These are phyloP conservation scores for Globisporangium viniferum DNA, from an alignment of 352 stramenopile genomes.

Conservation along the genomic window DNA sequence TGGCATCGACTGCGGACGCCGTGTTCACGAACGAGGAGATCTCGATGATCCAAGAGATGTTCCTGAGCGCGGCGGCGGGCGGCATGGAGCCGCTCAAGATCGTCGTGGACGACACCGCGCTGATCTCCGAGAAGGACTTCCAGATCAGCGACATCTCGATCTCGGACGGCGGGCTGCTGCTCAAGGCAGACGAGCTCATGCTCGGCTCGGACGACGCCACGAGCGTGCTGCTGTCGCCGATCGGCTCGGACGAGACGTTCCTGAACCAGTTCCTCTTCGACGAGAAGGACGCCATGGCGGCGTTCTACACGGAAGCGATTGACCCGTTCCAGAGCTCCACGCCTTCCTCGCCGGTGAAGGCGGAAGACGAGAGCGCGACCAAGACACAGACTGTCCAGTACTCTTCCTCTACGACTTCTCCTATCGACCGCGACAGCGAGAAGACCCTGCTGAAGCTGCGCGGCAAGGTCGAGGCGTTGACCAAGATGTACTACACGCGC, in stretches of 20 bases:
- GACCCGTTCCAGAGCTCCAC: slow-evolving; percentile 46
- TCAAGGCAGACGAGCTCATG: slow-evolving; percentile 22
- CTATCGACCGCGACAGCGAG: slow-evolving; percentile 23
- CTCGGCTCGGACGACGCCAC: slow-evolving; percentile 37
- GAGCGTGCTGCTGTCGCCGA: slow-evolving; percentile 55
- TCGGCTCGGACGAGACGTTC: slow-evolving; percentile 45
- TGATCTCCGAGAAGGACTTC: slow-evolving; percentile 30
- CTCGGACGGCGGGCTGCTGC: slow-evolving; percentile 15
- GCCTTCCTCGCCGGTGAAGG: slow-evolving; percentile 15
- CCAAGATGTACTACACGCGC: slow-evolving; percentile 62
- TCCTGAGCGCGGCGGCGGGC: slow-evolving; percentile 17
- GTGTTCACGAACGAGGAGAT: slow-evolving; percentile 52
- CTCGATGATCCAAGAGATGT: slow-evolving; percentile 55
- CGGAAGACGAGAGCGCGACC: slow-evolving; percentile 6
- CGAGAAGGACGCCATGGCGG: slow-evolving; percentile 59
- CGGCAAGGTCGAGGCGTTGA: slow-evolving; percentile 44
- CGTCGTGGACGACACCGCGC: slow-evolving; percentile 7
- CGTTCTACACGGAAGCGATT: slow-evolving; percentile 57
- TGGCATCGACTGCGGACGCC: slow-evolving; percentile 5
- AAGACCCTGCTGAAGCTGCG: slow-evolving; percentile 47
- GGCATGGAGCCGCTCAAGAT: slow-evolving; percentile 15
- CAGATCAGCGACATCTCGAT: slow-evolving; percentile 44
- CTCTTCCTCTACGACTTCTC: background rate
- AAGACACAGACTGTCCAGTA: slow-evolving; percentile 3
- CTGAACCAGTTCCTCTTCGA: slow-evolving; percentile 41